Percentiles rank a stretch among this genome's conserved stretches.
These are phyloP conservation scores for Lodderomyces metapsilosis DNA, from an alignment of 1,139 yeast genomes.

Conservation along the genomic window DNA sequence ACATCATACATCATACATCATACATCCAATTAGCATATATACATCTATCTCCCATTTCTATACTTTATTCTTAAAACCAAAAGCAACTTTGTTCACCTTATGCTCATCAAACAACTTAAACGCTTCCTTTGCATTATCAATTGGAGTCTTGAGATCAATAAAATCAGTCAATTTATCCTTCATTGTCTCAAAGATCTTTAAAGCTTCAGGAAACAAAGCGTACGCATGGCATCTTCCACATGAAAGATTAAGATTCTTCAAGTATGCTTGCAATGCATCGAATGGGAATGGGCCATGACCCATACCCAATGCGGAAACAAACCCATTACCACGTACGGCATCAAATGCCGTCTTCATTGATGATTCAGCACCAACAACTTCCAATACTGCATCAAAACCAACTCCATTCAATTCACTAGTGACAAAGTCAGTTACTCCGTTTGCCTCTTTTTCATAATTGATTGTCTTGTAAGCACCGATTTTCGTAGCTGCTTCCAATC, in stretches of 20 bases:
- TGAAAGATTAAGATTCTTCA: constrained; percentile 55
- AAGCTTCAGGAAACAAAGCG: constrained; percentile 54
- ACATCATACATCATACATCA: too few relatives aligned
- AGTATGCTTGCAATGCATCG: constrained; percentile 56
- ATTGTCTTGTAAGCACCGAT: constrained; percentile 45
- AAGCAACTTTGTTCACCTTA: constrained; percentile 56
- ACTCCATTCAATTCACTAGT: constrained; percentile 29
- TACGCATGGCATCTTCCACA: constrained; percentile 68
- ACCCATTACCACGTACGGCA: constrained; percentile 57
- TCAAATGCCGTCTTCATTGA: constrained; percentile 55
- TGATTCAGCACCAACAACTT: constrained; percentile 53
- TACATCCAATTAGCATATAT: not conserved
- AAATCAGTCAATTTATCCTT: constrained; percentile 46
- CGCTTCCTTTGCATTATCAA: constrained; percentile 47
- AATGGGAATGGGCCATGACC: constrained; percentile 61
- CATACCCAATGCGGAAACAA: constrained; percentile 60
- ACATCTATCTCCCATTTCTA: not conserved
- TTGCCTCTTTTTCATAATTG: constrained; percentile 39
- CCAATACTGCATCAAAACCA: constrained; percentile 59
- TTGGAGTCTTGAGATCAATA: constrained; percentile 44
- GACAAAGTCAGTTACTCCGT: constrained; percentile 24
- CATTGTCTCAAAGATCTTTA: constrained; percentile 45
- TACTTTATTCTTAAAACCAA: constrained; percentile 22
- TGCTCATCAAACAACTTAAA: constrained; percentile 54
- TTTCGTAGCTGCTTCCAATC: constrained; percentile 44